Percentiles rank a stretch among this genome's conserved stretches.
Evolutionary conservation across 345 rosid species (phyloP).

Genomic region (Syzygium oleosum): DNA sequence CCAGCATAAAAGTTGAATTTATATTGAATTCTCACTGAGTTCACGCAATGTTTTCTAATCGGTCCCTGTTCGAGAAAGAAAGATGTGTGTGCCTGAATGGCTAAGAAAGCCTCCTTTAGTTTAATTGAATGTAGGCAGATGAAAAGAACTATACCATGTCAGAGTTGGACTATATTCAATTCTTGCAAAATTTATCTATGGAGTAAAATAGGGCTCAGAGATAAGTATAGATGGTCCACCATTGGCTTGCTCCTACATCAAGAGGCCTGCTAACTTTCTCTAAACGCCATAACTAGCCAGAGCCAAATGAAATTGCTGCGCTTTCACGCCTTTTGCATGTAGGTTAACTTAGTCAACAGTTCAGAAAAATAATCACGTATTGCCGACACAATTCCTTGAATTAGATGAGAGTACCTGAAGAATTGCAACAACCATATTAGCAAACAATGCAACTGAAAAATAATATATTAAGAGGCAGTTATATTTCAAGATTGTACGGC

Average conservation of each 20-base stretch:
- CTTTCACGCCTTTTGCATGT: background rate
- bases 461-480: background rate
- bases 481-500: background rate
- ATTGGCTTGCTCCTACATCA: background rate
- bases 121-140: background rate
- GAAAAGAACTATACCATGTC: background rate
- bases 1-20: background rate
- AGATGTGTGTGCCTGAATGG: background rate
- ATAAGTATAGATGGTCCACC: background rate
- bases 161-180: background rate
- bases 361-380: background rate
- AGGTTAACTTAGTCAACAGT: background rate
- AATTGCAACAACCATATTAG: background rate
- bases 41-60: background rate
- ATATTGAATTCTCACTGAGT: no score
- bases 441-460: background rate
- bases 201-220: background rate
- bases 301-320: background rate
- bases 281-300: background rate
- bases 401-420: background rate
- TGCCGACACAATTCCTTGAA: background rate
- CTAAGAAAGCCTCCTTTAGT: background rate
- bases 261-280: background rate
- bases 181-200: background rate
- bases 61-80: background rate